phyloP scores from a whole-genome alignment of 2,329 filamentous ascomycete genomes.

The Sphaerulina vaccinii region DNA sequence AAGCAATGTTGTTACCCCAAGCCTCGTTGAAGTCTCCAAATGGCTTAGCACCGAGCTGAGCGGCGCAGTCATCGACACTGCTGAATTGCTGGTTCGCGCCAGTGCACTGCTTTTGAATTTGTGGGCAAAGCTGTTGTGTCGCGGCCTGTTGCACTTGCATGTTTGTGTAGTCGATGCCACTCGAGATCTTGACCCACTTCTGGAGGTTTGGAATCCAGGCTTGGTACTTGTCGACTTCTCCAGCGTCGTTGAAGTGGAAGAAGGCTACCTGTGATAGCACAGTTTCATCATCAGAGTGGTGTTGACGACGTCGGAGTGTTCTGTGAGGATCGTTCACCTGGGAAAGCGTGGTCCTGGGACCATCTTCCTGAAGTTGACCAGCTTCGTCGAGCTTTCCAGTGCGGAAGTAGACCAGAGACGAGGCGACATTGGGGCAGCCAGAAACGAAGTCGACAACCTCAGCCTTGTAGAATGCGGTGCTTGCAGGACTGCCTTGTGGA shows the following conservation, averaged over 20 bases:
- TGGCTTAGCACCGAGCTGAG: conserved; percentile 34
- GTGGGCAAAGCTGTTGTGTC: conserved; percentile 38
- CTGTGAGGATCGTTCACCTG: conserved; percentile 13
- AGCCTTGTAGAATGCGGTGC: conserved; percentile 24
- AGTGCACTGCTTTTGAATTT: conserved; percentile 38
- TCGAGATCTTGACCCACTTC: conserved; percentile 37
- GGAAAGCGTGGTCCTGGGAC: conserved; percentile 16
- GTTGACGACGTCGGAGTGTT: neutral
- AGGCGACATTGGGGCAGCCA: conserved; percentile 24
- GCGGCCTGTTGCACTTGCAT: conserved; percentile 34
- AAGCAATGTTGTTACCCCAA: conserved; percentile 48
- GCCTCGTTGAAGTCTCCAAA: conserved; percentile 45
- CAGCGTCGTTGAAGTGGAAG: conserved; percentile 48
- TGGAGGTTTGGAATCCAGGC: conserved; percentile 47
- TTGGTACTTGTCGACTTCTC: conserved; percentile 46
- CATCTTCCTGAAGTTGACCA: conserved; percentile 14
- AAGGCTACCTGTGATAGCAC: conserved; percentile 39
- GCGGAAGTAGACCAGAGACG: conserved; percentile 26
- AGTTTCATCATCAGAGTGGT: conserved; percentile 1
- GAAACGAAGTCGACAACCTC: conserved; percentile 28
- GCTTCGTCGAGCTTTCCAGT: conserved; percentile 15
- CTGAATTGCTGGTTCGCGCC: conserved; percentile 41
- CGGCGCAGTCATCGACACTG: conserved; percentile 36
- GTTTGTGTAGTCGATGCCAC: conserved; percentile 27
- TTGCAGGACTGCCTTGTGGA: conserved; percentile 28